Evolutionary conservation across 1,284 basidiomycete genomes (phyloP).

Genomic region (Schizophyllum commune): DNA sequence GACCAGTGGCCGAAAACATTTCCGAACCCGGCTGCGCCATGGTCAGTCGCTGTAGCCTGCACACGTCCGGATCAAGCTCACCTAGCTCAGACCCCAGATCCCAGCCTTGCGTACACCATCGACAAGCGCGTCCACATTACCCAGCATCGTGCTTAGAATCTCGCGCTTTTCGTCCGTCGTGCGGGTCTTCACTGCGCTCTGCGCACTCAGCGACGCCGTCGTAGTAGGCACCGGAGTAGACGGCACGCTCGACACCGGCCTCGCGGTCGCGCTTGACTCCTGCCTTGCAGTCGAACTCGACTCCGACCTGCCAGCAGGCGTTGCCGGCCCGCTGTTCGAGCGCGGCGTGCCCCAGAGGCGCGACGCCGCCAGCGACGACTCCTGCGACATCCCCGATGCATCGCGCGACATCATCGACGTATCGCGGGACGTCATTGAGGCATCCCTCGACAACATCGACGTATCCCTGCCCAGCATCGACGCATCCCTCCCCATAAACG

Average conservation of each 20-base stretch:
- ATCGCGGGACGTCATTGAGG: background rate
- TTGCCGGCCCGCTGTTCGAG: background rate
- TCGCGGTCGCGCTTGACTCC: background rate
- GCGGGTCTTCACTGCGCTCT: constrained; percentile 24
- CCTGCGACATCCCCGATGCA: background rate
- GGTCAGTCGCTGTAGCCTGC: background rate
- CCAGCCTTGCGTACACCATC: constrained; percentile 79
- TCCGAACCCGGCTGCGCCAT: background rate
- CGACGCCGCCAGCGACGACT: background rate
- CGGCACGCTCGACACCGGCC: background rate
- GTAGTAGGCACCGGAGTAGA: background rate
- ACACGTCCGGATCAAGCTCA: background rate
- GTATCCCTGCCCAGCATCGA: background rate
- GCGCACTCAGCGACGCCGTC: background rate
- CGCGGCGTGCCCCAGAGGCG: background rate
- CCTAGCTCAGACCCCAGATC: constrained; percentile 60
- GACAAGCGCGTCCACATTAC: constrained; percentile 83
- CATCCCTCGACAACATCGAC: background rate
- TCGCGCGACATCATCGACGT: constrained; percentile 4
- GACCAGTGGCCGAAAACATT: background rate
- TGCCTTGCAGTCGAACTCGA: too few relatives aligned
- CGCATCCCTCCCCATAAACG: background rate
- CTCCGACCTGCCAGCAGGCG: too few relatives aligned
- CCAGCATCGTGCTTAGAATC: constrained; percentile 70
- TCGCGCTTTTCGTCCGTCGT: constrained; percentile 83